Evolutionary conservation across 1,284 basidiomycete genomes (phyloP).

Genomic region (Tilletia walkeri): DNA sequence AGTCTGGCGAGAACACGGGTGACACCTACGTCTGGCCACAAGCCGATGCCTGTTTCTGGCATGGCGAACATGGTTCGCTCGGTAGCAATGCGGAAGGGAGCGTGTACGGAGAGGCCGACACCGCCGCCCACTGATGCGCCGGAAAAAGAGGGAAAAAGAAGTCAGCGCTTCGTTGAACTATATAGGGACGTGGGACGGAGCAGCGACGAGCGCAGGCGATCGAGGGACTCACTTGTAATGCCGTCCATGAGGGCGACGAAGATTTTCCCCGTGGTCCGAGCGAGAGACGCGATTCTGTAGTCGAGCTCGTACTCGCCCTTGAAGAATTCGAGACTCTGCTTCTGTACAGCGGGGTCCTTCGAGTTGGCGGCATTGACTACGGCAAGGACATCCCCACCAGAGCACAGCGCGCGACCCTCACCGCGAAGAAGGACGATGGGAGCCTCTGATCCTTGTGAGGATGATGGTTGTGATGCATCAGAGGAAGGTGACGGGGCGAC

Average conservation of each 20-base stretch:
- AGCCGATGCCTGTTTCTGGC: slow-evolving; percentile 64
- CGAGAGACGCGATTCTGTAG: slow-evolving; percentile 69
- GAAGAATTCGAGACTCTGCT: slow-evolving; percentile 78
- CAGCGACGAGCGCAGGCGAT: slow-evolving; percentile 24
- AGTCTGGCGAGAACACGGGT: slow-evolving; percentile 83
- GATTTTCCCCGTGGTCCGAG: slow-evolving; percentile 60
- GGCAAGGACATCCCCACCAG: slow-evolving; percentile 84
- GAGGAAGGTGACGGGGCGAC: neutral
- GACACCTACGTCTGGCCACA: slow-evolving; percentile 82
- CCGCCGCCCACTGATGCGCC: slow-evolving; percentile 82
- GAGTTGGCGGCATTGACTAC: slow-evolving; percentile 54
- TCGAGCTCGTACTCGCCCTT: slow-evolving; percentile 90
- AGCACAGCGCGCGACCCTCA: slow-evolving; percentile 80
- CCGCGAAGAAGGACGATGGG: slow-evolving; percentile 57
- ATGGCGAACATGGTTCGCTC: slow-evolving; percentile 85
- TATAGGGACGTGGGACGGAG: neutral
- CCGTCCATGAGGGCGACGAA: slow-evolving; percentile 90
- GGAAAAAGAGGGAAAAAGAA: slow-evolving; percentile 11
- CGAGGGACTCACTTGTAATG: slow-evolving; percentile 70
- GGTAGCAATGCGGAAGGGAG: slow-evolving; percentile 87
- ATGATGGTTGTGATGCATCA: neutral
- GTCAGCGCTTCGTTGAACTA: neutral
- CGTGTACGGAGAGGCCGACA: slow-evolving; percentile 82
- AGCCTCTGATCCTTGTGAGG: slow-evolving; percentile 27
- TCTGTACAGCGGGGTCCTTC: slow-evolving; percentile 48